Evolutionary conservation across 129 eudicot species (phyloP).

Genomic region (Daucus carota): DNA sequence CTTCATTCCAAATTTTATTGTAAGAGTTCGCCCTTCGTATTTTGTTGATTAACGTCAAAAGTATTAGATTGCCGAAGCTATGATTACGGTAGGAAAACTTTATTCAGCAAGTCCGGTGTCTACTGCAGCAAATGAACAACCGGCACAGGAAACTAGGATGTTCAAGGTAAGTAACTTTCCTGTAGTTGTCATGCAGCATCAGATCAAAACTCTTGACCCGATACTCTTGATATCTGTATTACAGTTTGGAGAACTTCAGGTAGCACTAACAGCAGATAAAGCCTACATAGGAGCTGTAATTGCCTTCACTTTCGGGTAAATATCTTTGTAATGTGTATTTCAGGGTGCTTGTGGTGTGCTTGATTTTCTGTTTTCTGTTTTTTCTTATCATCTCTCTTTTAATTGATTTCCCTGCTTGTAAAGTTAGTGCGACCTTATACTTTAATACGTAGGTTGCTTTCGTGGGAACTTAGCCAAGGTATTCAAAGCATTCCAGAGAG

Average conservation of each 20-base stretch:
- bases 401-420: not conserved
- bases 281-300: conserved; percentile 75
- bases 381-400: not conserved
- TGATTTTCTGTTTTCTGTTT: not conserved
- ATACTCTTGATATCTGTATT: not conserved
- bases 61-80: conserved; percentile 76
- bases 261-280: conserved; percentile 66
- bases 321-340: not conserved
- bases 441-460: conserved; percentile 43
- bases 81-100: conserved; percentile 62
- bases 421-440: not conserved
- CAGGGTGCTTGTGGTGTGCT: not conserved
- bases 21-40: not conserved
- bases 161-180: conserved; percentile 44
- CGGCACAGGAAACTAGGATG: conserved; percentile 55
- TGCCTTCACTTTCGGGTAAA: conserved; percentile 64
- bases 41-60: conserved; percentile 12
- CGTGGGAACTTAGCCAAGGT: conserved; percentile 83
- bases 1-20: not conserved
- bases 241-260: conserved; percentile 94
- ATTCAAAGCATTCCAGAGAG: conserved; percentile 68
- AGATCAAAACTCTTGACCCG: not conserved
- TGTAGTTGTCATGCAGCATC: not conserved
- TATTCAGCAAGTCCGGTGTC: conserved; percentile 43
- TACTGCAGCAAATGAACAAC: conserved; percentile 31